These are phyloP conservation scores for Ceratobasidium sp. DNA, from an alignment of 1,284 basidiomycete species.

Conservation along the genomic window DNA sequence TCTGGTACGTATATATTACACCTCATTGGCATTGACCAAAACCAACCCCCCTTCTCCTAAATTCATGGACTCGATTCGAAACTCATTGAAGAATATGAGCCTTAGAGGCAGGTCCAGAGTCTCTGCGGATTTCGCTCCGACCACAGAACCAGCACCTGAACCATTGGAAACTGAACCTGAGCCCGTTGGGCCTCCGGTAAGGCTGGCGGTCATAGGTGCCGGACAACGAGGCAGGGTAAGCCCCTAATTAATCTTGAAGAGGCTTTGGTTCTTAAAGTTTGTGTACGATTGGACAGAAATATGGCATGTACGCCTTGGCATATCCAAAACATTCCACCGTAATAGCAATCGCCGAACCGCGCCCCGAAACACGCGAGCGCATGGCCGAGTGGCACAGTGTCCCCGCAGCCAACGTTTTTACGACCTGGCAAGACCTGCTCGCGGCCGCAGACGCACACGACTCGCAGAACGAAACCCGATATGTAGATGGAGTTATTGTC, in stretches of 20 bases:
- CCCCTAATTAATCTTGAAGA: background rate
- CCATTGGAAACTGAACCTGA: slow-evolving; percentile 12
- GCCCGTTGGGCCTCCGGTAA: slow-evolving; percentile 52
- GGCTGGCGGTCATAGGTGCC: slow-evolving; percentile 69
- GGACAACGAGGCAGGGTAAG: slow-evolving; percentile 77
- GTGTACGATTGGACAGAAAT: slow-evolving; percentile 58
- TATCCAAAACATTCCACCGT: slow-evolving; percentile 71
- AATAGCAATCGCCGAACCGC: slow-evolving; percentile 83
- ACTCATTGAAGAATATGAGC: slow-evolving; percentile 9
- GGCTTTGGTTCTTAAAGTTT: background rate
- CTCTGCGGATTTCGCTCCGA: background rate
- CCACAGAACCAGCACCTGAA: background rate
- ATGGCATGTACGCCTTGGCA: slow-evolving; percentile 67
- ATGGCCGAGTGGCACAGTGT: slow-evolving; percentile 66
- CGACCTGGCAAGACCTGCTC: slow-evolving; percentile 73
- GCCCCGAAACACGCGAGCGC: slow-evolving; percentile 64
- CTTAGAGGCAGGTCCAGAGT: slow-evolving; percentile 13
- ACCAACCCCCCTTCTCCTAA: background rate
- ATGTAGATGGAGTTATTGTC: slow-evolving; percentile 77
- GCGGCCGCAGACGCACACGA: slow-evolving; percentile 59
- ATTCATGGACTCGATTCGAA: slow-evolving; percentile 31
- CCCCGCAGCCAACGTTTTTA: slow-evolving; percentile 69
- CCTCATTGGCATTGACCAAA: too few relatives aligned
- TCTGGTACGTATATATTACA: background rate
- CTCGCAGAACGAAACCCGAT: slow-evolving; percentile 61